Evolutionary conservation across 2,329 filamentous ascomycete species (phyloP).

Genomic region (Sclerotinia subarctica): DNA sequence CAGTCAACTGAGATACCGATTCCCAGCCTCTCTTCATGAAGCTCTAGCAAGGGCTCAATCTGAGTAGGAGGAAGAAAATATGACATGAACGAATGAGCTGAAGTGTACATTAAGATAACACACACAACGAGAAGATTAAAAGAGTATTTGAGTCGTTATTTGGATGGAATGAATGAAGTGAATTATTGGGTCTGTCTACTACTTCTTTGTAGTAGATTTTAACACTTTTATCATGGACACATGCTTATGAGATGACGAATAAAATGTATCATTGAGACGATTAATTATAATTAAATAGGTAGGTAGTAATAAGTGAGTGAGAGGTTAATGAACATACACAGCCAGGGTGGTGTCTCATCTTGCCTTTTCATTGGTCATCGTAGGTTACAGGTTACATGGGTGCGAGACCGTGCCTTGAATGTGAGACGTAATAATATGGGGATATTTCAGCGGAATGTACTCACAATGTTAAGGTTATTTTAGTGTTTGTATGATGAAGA

Average conservation of each 20-base stretch:
- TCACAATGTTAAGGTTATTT: not conserved
- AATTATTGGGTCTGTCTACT: not conserved
- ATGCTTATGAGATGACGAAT: constrained; percentile 2
- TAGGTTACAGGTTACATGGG: no score
- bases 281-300: not conserved
- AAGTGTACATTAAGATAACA: constrained; percentile 14
- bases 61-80: constrained; percentile 25
- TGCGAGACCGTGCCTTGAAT: not conserved
- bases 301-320: not conserved
- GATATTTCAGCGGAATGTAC: not conserved
- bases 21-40: constrained; percentile 85
- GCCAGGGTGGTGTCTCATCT: not conserved
- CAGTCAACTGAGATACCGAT: constrained; percentile 84
- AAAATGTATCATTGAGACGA: not conserved
- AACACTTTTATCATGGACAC: not conserved
- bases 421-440: no score
- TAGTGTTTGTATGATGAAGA: not conserved
- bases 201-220: not conserved
- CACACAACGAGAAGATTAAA: not conserved
- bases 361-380: not conserved
- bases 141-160: constrained; percentile 12
- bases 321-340: not conserved
- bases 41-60: constrained; percentile 68
- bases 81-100: not conserved
- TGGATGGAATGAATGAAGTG: constrained; percentile 12